phyloP scores from a whole-genome alignment of 306 rosid genomes.

The Glycine tomentella region DNA sequence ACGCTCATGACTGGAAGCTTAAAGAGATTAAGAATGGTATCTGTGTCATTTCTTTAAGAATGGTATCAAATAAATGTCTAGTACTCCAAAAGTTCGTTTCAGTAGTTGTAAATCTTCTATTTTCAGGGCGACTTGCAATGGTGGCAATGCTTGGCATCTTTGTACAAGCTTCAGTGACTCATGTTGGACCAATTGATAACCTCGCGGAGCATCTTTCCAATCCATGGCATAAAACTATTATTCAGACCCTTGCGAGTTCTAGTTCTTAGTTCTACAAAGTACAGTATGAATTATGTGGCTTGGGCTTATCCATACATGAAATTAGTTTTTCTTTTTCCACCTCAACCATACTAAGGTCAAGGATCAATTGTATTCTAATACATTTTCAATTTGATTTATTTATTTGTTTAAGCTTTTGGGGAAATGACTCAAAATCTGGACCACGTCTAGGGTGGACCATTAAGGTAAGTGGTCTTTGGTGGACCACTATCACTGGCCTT shows the following conservation, averaged over 20 bases:
- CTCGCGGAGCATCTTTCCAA: slow-evolving; percentile 88
- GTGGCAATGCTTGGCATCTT: slow-evolving; percentile 90
- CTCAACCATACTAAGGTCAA: background rate
- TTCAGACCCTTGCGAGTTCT: slow-evolving; percentile 73
- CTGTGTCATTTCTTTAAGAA: slow-evolving; percentile 15
- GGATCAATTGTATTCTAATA: background rate
- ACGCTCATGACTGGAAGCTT: slow-evolving; percentile 82
- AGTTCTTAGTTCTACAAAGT: slow-evolving; percentile 47
- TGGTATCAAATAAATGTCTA: background rate
- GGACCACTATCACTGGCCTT: too few species aligned
- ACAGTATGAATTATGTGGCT: slow-evolving; percentile 20
- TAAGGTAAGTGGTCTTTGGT: too few species aligned
- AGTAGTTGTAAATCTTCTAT: slow-evolving; percentile 7
- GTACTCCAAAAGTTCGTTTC: slow-evolving; percentile 3
- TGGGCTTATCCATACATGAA: slow-evolving; percentile 11
- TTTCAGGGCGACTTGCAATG: slow-evolving; percentile 86
- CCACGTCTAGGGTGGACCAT: too few species aligned
- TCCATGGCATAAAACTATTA: slow-evolving; percentile 91
- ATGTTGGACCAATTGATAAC: slow-evolving; percentile 90
- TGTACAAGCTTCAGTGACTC: slow-evolving; percentile 91
- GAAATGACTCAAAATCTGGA: too few species aligned
- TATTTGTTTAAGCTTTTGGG: background rate
- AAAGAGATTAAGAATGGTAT: slow-evolving; percentile 92
- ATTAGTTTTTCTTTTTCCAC: background rate
- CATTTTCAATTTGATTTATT: slow-evolving; percentile 5